These are phyloP conservation scores for Xylariaceae sp. DNA, from an alignment of 2,329 filamentous ascomycete species.

Conservation along the genomic window DNA sequence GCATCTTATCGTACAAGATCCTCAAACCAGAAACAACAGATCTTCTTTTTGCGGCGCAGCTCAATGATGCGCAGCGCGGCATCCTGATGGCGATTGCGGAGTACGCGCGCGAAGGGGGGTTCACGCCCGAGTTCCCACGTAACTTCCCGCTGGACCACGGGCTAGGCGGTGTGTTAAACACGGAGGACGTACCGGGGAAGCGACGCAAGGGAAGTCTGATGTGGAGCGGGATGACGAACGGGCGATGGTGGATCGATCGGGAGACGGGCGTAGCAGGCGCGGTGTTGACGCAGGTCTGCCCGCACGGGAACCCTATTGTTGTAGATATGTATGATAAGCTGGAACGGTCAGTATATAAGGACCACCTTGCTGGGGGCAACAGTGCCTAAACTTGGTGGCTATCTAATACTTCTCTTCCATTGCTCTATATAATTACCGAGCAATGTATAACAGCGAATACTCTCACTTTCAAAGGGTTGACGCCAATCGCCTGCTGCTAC, in stretches of 20 bases:
- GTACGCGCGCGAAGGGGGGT: neutral
- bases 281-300: neutral
- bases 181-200: neutral
- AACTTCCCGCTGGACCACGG: neutral
- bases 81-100: neutral
- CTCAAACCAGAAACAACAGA: neutral
- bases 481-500: no score
- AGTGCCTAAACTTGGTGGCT: no score
- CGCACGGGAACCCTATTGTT: neutral
- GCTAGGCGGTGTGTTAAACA: neutral
- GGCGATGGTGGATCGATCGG: conserved; percentile 3
- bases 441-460: no score
- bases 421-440: no score
- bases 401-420: no score
- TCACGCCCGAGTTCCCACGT: neutral
- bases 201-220: neutral
- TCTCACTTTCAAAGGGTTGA: no score
- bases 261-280: neutral
- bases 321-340: neutral
- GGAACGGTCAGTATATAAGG: neutral
- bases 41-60: neutral
- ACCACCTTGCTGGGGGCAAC: no score
- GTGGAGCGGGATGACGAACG: conserved; percentile 4
- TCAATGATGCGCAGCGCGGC: neutral
- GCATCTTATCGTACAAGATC: neutral